These are phyloP conservation scores for Plasmodium falciparum DNA, from an alignment of 169 alveolate genomes.

Conservation along the genomic window DNA sequence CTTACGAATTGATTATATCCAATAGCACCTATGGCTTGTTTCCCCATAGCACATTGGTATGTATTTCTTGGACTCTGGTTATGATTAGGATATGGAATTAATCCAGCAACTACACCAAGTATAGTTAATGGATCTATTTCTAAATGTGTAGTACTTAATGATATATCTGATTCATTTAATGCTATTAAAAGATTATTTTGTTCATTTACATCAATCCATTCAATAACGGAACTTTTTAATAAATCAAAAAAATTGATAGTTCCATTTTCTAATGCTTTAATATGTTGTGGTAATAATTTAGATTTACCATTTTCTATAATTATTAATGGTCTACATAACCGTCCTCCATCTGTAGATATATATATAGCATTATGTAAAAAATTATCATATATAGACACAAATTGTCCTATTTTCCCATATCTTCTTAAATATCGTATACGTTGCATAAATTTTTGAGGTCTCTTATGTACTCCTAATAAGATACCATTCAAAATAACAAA, in stretches of 20 bases:
- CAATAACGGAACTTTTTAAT: constrained; percentile 93
- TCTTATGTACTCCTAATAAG: constrained; percentile 94
- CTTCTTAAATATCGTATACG: constrained; percentile 95
- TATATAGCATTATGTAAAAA: constrained; percentile 93
- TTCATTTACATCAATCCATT: constrained; percentile 99
- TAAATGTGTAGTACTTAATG: constrained; percentile 96
- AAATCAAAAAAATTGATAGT: constrained; percentile 84
- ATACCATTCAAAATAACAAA: constrained; percentile 96
- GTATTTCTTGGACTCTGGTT: constrained; percentile 99
- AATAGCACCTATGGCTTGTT: constrained; percentile 99
- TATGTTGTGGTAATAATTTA: constrained; percentile 80
- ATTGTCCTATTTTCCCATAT: constrained; percentile 96
- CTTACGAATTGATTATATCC: constrained; percentile 96
- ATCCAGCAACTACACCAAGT: constrained; percentile 99
- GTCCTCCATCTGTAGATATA: constrained; percentile 99
- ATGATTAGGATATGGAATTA: constrained; percentile 99
- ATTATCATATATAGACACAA: constrained; percentile 96
- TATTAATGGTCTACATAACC: constrained; percentile 98
- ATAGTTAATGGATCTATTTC: constrained; percentile 98
- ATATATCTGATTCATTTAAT: constrained; percentile 92
- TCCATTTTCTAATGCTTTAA: constrained; percentile 83
- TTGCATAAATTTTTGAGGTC: constrained; percentile 91
- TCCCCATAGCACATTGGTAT: constrained; percentile 99
- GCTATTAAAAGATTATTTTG: constrained; percentile 98
- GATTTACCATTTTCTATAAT: constrained; percentile 96